Conservation (phyloP, 345 rosid genomes). For the Microthlaspi erraticum region DNA sequence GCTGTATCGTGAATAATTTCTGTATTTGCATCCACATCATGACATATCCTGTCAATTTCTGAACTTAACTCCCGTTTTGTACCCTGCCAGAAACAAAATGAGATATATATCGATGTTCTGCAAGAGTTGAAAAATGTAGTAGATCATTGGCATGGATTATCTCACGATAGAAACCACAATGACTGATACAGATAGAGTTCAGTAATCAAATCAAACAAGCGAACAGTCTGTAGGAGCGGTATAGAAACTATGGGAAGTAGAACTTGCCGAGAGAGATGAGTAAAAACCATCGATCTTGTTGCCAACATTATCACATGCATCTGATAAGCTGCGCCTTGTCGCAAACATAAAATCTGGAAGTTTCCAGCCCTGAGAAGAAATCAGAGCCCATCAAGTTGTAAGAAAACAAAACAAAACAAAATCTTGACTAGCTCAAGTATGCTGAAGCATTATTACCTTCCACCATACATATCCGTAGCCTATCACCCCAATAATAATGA, state of each 20-base stretch:
- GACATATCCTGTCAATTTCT: slow-evolving; percentile 56
- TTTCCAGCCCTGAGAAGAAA: slow-evolving; percentile 74
- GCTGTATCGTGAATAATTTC: slow-evolving; percentile 61
- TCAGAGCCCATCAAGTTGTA: background rate
- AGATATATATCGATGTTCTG: slow-evolving; percentile 3
- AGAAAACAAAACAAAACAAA: background rate
- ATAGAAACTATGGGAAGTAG: slow-evolving; percentile 12
- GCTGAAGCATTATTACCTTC: slow-evolving; percentile 40
- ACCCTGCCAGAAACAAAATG: slow-evolving; percentile 51
- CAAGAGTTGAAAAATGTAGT: background rate
- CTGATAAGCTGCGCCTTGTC: slow-evolving; percentile 82
- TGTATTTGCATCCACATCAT: slow-evolving; percentile 58
- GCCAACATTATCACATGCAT: slow-evolving; percentile 74
- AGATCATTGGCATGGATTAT: background rate
- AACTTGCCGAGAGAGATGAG: slow-evolving; percentile 68
- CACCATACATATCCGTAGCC: slow-evolving; percentile 48
- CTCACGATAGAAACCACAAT: slow-evolving; percentile 2
- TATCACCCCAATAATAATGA: slow-evolving; percentile 42
- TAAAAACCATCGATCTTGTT: slow-evolving; percentile 78
- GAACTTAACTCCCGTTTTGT: slow-evolving; percentile 68
- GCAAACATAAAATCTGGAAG: slow-evolving; percentile 97
- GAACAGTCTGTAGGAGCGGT: slow-evolving; percentile 6
- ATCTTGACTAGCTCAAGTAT: background rate
- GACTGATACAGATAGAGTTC: slow-evolving; percentile 8
- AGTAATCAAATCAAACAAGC: background rate